Evolutionary conservation across 2,329 filamentous ascomycete genomes (phyloP).

Genomic region (Orbilia quercus): DNA sequence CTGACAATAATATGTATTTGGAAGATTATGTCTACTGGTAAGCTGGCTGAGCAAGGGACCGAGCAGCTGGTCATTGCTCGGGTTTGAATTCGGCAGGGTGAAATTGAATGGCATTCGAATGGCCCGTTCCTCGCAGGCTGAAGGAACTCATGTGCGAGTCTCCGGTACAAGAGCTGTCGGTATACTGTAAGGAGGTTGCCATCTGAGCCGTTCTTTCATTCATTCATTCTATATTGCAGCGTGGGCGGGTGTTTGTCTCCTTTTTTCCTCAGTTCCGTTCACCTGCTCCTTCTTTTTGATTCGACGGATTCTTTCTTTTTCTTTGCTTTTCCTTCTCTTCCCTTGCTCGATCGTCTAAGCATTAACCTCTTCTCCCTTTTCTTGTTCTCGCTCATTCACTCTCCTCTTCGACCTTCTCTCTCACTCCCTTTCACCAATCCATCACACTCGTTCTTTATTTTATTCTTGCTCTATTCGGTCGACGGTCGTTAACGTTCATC

Average conservation of each 20-base stretch:
- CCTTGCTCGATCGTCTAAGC: slow-evolving; percentile 1
- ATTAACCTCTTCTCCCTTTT: slow-evolving; percentile 29
- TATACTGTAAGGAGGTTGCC: slow-evolving; percentile 47
- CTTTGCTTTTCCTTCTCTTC: slow-evolving; percentile 10
- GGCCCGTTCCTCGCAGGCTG: slow-evolving; percentile 44
- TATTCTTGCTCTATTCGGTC: slow-evolving; percentile 41
- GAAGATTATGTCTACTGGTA: slow-evolving; percentile 28
- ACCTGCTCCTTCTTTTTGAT: slow-evolving; percentile 1
- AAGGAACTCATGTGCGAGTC: slow-evolving; percentile 10
- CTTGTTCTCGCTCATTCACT: slow-evolving; percentile 70
- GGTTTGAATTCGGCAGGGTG: neutral
- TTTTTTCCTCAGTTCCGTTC: neutral
- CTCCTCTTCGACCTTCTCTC: too few species aligned
- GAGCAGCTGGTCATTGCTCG: slow-evolving; percentile 9
- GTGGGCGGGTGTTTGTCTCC: neutral
- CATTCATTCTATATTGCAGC: too few species aligned
- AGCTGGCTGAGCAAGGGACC: slow-evolving; percentile 51
- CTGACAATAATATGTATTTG: slow-evolving; percentile 18
- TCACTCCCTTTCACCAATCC: slow-evolving; percentile 61
- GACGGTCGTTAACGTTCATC: slow-evolving; percentile 46
- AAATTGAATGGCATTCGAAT: slow-evolving; percentile 33
- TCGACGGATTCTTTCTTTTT: too few species aligned
- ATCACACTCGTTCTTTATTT: slow-evolving; percentile 47
- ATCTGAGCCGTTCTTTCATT: slow-evolving; percentile 46
- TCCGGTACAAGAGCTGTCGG: neutral